Evolutionary conservation across 768 basidiomycete genomes (phyloP), one percentile per base, ranked within the genome.

Genomic region (Lanmaoa rubissima): DNA sequence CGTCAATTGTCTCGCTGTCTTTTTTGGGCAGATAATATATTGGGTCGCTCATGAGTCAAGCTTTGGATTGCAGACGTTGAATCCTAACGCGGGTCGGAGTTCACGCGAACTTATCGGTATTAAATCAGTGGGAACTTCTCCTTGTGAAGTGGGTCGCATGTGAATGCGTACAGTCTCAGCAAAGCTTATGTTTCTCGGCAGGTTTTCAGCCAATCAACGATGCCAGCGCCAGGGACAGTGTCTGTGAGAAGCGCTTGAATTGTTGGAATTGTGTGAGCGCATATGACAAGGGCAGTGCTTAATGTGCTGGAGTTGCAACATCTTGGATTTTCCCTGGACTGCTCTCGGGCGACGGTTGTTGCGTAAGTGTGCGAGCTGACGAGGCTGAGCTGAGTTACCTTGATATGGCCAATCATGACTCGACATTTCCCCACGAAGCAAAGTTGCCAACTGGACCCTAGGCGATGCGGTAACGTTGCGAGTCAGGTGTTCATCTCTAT

Each of bases 311-410:
- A 19, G 14, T n/a, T 56, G 46, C 28, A 42, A 46, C 48, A 52
- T 11, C 44, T 44, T 58, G 48, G 32, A 24, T 21, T 53, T 48
- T 38, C 31, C 12, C 13, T 28, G 48, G 17, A 42, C 21, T 50
- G 2, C 35, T 39, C 54, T 58, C 51, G 66, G 28, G 43, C 66
- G 67, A 54, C 65, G 67, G 50, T 69, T 48, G 69, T 64, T 41
- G 48, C 66, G 61, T 67, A 60, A 35, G 47, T 48, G 26, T 52
- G 31, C 51, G 38, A 40, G 14, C 38, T 31, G n/a, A 14, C 42
- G 47, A 53, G 47, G 48, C 58, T 46, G 53, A 13, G 42, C 50
- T 47, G 54, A 53, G 61, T 63, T 51, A 9, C 54, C 44, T 55
- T 48, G 49, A 39, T 39, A 24, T 50, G 48, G 48, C 63, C 61